Conservation (phyloP, 306 rosid species). For the Calophaca sinica region DNA sequence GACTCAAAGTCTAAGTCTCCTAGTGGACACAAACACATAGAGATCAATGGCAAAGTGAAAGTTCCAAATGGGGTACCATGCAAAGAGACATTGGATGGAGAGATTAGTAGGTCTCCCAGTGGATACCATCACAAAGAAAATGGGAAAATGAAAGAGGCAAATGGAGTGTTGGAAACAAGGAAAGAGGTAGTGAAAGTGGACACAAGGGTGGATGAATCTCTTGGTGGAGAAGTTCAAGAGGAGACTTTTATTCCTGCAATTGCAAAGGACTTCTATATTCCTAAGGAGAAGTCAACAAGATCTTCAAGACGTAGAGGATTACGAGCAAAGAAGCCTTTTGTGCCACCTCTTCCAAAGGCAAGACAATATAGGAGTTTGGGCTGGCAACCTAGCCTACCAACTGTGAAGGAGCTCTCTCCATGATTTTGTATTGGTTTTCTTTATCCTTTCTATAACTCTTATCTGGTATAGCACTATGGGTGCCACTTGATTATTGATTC, state of each 20-base stretch:
- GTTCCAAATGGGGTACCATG: neutral
- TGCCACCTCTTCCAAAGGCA: conserved; percentile 68
- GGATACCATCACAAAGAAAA: neutral
- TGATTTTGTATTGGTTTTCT: conserved; percentile 50
- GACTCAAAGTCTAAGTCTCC: conserved; percentile 46
- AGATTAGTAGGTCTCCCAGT: no score
- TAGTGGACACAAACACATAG: conserved; percentile 36
- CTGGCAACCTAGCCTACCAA: conserved; percentile 86
- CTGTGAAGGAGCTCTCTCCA: conserved; percentile 80
- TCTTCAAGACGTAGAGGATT: conserved; percentile 50
- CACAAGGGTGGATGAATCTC: conserved; percentile 14
- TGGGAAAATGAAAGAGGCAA: conserved; percentile 31
- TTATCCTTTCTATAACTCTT: conserved; percentile 20
- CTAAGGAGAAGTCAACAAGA: conserved; percentile 49
- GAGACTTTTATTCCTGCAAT: conserved; percentile 52
- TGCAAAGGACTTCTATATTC: conserved; percentile 55
- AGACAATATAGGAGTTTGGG: conserved; percentile 45
- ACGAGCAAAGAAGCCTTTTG: conserved; percentile 63
- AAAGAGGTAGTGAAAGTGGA: conserved; percentile 32
- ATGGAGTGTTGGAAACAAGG: conserved; percentile 6
- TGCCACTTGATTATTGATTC: conserved; percentile 28
- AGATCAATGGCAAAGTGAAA: conserved; percentile 6
- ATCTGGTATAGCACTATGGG: neutral
- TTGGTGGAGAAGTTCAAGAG: conserved; percentile 38
- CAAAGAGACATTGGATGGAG: no score